A percentile compares a stretch with the other conserved stretches of the same genome.
phyloP scores from a whole-genome alignment of 2,329 filamentous ascomycete species.

The Metarhizium rileyi region DNA sequence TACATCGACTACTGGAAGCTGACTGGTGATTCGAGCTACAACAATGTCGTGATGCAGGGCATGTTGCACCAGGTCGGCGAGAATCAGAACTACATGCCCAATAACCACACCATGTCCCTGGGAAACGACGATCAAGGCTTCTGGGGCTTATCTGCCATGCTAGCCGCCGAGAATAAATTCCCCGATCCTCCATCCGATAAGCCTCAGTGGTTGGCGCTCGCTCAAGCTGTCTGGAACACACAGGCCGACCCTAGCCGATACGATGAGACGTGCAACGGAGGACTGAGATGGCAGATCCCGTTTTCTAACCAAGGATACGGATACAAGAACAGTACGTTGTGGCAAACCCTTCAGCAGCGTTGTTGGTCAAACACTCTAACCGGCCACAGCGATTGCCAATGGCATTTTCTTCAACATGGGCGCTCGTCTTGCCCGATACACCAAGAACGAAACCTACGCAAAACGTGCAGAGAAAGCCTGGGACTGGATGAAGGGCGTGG shows the following conservation, averaged over 20 bases:
- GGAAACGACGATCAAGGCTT: conserved; percentile 66
- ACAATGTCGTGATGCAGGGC: conserved; percentile 45
- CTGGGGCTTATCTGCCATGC: conserved; percentile 60
- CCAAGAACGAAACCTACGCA: conserved; percentile 54
- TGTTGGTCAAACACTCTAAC: conserved; percentile 1
- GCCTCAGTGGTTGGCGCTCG: conserved; percentile 54
- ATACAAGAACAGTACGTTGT: conserved; percentile 56
- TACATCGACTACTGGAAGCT: conserved; percentile 62
- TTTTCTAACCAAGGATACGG: conserved; percentile 64
- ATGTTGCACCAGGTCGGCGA: conserved; percentile 51
- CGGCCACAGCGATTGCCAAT: conserved; percentile 42
- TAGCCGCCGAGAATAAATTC: conserved; percentile 55
- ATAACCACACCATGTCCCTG: conserved; percentile 46
- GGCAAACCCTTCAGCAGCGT: background rate
- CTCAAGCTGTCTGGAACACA: conserved; percentile 60
- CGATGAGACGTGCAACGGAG: conserved; percentile 53
- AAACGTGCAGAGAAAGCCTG: conserved; percentile 52
- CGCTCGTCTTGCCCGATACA: conserved; percentile 63
- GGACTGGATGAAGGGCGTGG: conserved; percentile 47
- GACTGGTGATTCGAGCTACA: conserved; percentile 55
- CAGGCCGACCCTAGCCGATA: conserved; percentile 53
- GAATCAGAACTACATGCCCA: conserved; percentile 48
- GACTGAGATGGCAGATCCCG: conserved; percentile 70
- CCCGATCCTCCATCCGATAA: conserved; percentile 44
- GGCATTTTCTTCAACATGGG: conserved; percentile 55